phyloP scores from a whole-genome alignment of 2,329 filamentous ascomycete species.

The Ceratocystis variospora region DNA sequence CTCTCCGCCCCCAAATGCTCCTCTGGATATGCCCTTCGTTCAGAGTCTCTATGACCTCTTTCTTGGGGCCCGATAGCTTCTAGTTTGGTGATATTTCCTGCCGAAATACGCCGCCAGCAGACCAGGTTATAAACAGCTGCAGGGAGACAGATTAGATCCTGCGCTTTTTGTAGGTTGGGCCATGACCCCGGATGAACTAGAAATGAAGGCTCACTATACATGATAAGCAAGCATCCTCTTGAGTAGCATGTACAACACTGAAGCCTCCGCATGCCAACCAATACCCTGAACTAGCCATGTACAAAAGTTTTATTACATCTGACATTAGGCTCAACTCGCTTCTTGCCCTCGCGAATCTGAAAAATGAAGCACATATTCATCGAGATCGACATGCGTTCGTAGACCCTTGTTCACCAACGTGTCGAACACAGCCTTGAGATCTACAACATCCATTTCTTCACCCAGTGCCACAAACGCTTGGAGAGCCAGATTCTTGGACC shows the following conservation, averaged over 20 bases:
- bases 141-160: too few species aligned
- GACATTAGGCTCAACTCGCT: background rate
- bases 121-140: too few species aligned
- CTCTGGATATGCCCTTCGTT: too few species aligned
- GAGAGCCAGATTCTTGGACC: constrained; percentile 38
- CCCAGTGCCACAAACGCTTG: constrained; percentile 36
- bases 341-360: background rate
- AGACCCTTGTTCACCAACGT: constrained; percentile 37
- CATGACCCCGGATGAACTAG: too few species aligned
- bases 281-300: too few species aligned
- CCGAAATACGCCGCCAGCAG: too few species aligned
- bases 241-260: background rate
- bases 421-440: constrained; percentile 36
- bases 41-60: too few species aligned
- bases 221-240: background rate
- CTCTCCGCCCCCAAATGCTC: too few species aligned
- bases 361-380: constrained; percentile 27
- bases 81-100: too few species aligned
- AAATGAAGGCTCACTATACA: background rate
- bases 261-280: too few species aligned
- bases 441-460: constrained; percentile 33
- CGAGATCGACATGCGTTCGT: constrained; percentile 38
- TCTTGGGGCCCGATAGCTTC: too few species aligned
- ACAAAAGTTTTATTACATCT: background rate
- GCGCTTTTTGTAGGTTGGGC: too few species aligned